Percentiles rank a stretch among this genome's conserved stretches.
Evolutionary conservation across 2,329 filamentous ascomycete genomes (phyloP).

Genomic region (Pestalotiopsis sp.): DNA sequence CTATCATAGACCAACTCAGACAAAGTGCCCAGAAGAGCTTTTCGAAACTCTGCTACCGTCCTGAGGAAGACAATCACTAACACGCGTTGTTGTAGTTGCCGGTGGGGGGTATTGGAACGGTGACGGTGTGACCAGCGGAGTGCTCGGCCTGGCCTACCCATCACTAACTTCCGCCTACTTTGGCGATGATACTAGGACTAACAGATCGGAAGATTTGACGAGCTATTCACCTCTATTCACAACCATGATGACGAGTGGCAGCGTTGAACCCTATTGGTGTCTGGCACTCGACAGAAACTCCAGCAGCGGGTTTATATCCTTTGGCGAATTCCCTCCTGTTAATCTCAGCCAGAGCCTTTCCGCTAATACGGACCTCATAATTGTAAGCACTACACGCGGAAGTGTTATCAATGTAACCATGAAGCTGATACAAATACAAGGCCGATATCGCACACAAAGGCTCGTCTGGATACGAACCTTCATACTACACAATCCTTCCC

Average conservation of each 20-base stretch:
- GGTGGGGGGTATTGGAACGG: conserved; percentile 54
- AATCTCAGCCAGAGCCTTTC: conserved; percentile 28
- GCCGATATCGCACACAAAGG: conserved; percentile 42
- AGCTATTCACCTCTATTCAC: conserved; percentile 52
- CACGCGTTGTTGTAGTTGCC: conserved; percentile 33
- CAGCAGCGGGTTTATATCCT: conserved; percentile 47
- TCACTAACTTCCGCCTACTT: conserved; percentile 52
- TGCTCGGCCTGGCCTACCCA: conserved; percentile 55
- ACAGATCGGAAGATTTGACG: conserved; percentile 36
- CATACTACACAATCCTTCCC: conserved; percentile 57
- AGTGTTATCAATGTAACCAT: background rate
- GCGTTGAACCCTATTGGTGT: conserved; percentile 48
- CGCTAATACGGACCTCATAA: conserved; percentile 44
- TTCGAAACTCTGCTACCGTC: too few relatives aligned
- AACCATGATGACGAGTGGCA: conserved; percentile 49
- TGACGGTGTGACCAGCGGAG: conserved; percentile 54
- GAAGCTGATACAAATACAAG: conserved; percentile 31
- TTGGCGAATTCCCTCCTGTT: conserved; percentile 49
- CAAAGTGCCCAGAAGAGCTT: too few relatives aligned
- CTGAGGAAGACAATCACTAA: too few relatives aligned
- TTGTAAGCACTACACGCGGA: conserved; percentile 37
- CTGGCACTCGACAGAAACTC: conserved; percentile 51
- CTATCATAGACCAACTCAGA: too few relatives aligned
- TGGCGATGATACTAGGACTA: conserved; percentile 33
- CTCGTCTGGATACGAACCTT: conserved; percentile 46